phyloP scores from a whole-genome alignment of 1,139 yeast species.

The Candida freyschussii region DNA sequence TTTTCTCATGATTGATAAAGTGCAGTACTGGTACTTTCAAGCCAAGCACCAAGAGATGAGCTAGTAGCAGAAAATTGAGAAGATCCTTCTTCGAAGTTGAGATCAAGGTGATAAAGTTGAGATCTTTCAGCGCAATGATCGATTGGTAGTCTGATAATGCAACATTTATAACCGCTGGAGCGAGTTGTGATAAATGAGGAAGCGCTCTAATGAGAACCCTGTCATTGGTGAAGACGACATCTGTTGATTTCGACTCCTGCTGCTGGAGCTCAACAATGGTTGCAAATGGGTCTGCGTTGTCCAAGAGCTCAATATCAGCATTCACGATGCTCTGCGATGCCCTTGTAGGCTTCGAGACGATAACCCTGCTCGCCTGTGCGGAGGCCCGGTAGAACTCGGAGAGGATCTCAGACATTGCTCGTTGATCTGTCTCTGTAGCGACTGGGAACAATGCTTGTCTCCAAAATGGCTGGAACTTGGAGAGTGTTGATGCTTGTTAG shows the following conservation, averaged over 20 bases:
- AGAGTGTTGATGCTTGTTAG: slow-evolving; percentile 3
- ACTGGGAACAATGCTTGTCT: not conserved
- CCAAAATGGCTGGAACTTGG: not conserved
- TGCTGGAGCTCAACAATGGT: slow-evolving; percentile 31
- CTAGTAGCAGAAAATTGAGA: slow-evolving; percentile 46
- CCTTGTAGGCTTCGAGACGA: slow-evolving; percentile 13
- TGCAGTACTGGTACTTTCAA: slow-evolving; percentile 59
- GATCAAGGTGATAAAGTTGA: slow-evolving; percentile 57
- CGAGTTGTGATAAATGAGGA: slow-evolving; percentile 53
- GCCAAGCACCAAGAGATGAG: slow-evolving; percentile 51
- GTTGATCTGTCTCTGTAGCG: slow-evolving; percentile 12
- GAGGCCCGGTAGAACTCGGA: slow-evolving; percentile 9
- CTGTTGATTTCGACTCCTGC: slow-evolving; percentile 4
- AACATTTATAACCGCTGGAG: slow-evolving; percentile 53
- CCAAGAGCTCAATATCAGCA: slow-evolving; percentile 31
- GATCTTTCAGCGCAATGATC: slow-evolving; percentile 61
- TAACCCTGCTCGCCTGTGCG: slow-evolving; percentile 4
- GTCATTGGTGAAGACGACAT: slow-evolving; percentile 42
- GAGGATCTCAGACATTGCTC: slow-evolving; percentile 8
- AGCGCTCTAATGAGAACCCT: slow-evolving; percentile 50
- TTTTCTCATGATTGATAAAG: slow-evolving; percentile 38
- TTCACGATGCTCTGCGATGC: slow-evolving; percentile 3
- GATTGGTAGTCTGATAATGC: slow-evolving; percentile 51
- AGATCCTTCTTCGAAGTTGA: slow-evolving; percentile 57
- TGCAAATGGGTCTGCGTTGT: slow-evolving; percentile 51